Conservation (phyloP, 208 protist species). For the Leishmania guyanensis region DNA sequence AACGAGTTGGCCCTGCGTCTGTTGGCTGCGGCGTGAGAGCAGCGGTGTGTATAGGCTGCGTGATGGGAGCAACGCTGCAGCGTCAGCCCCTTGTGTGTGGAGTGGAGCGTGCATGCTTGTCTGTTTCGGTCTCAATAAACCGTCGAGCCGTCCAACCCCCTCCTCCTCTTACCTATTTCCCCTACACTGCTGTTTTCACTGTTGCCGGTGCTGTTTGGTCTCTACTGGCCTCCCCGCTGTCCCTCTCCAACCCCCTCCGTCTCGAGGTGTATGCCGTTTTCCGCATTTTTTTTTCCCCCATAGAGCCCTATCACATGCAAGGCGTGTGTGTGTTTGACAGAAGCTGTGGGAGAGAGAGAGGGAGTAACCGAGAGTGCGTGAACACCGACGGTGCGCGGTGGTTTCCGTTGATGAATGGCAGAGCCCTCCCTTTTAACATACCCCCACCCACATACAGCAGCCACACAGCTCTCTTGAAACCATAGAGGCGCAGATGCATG, state of each 20-base stretch:
- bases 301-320: background rate
- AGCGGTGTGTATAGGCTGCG: background rate
- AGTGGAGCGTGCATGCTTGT: background rate
- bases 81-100: background rate
- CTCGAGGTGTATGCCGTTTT: background rate
- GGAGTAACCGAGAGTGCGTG: background rate
- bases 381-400: background rate
- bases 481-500: background rate
- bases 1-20: constrained; percentile 34
- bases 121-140: background rate
- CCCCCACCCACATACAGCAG: background rate
- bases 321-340: background rate
- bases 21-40: constrained; percentile 11
- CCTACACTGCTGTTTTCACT: background rate
- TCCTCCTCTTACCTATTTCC: background rate
- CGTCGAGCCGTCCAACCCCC: background rate
- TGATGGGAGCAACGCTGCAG: background rate
- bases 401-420: background rate
- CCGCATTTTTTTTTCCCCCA: background rate
- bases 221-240: background rate
- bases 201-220: background rate
- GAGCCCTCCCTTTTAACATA: background rate
- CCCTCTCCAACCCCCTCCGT: background rate
- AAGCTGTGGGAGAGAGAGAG: background rate
- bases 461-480: background rate